Evolutionary conservation across 352 stramenopile genomes (phyloP).

Genomic region (Phytophthora pini): DNA sequence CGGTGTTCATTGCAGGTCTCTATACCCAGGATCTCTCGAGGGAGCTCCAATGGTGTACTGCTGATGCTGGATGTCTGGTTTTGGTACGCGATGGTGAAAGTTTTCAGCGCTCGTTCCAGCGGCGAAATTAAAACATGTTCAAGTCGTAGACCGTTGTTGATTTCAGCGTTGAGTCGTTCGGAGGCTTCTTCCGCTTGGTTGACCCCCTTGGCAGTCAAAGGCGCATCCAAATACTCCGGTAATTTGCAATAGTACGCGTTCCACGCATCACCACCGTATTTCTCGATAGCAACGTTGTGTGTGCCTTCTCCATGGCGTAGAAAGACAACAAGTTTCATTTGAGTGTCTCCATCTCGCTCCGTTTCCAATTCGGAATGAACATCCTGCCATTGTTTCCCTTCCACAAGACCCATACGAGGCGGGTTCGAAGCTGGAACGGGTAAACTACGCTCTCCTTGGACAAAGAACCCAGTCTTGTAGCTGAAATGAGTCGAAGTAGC

Average conservation of each 20-base stretch:
- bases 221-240: slow-evolving; percentile 34
- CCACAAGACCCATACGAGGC: slow-evolving; percentile 33
- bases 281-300: slow-evolving; percentile 39
- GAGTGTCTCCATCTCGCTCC: slow-evolving; percentile 5
- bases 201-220: slow-evolving; percentile 22
- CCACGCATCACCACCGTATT: slow-evolving; percentile 38
- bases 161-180: slow-evolving; percentile 20
- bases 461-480: slow-evolving; percentile 29
- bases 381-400: slow-evolving; percentile 37
- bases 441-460: slow-evolving; percentile 21
- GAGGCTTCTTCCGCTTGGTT: slow-evolving; percentile 30
- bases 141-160: slow-evolving; percentile 18
- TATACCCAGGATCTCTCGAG: slow-evolving; percentile 30
- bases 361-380: slow-evolving; percentile 22
- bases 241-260: slow-evolving; percentile 35
- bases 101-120: slow-evolving; percentile 29
- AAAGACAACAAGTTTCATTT: slow-evolving; percentile 35
- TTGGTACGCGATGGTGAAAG: slow-evolving; percentile 31
- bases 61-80: slow-evolving; percentile 20
- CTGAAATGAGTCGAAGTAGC: slow-evolving; percentile 7
- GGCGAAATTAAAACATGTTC: slow-evolving; percentile 35
- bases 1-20: slow-evolving; percentile 34
- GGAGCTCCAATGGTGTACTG: slow-evolving; percentile 26
- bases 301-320: slow-evolving; percentile 36
- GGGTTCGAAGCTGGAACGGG: slow-evolving; percentile 18